These are phyloP conservation scores for Fusarium stilboides DNA, from an alignment of 2,329 filamentous ascomycete species.

Conservation along the genomic window DNA sequence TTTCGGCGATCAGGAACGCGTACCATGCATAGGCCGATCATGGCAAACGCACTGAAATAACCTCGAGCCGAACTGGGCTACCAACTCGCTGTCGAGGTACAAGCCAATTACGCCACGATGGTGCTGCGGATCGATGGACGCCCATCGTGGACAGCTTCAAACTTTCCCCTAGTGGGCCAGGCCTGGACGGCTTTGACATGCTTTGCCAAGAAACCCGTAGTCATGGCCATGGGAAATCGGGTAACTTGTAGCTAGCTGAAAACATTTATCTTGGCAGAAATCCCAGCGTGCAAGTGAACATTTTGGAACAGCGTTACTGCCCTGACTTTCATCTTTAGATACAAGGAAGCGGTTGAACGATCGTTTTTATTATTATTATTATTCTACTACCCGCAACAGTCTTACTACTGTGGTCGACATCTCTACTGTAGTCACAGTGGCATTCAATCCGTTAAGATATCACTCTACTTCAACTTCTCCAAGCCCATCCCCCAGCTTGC, in stretches of 20 bases:
- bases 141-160: conserved; percentile 30
- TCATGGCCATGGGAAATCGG: conserved; percentile 6
- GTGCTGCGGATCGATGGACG: conserved; percentile 11
- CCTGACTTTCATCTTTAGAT: background rate
- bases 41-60: conserved; percentile 23
- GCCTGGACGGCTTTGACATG: conserved; percentile 9
- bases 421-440: conserved; percentile 9
- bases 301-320: background rate
- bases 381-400: background rate
- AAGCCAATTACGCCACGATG: conserved; percentile 24
- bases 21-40: background rate
- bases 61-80: conserved; percentile 34
- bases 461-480: conserved; percentile 6
- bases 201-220: conserved; percentile 21
- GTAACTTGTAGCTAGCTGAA: background rate
- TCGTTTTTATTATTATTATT: background rate
- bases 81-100: conserved; percentile 3
- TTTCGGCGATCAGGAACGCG: conserved; percentile 31
- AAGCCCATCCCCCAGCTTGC: background rate
- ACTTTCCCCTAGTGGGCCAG: conserved; percentile 34
- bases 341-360: background rate
- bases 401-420: conserved; percentile 1
- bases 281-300: background rate
- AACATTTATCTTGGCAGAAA: conserved; percentile 33
- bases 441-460: conserved; percentile 12